phyloP scores from a whole-genome alignment of 257 asterid genomes.

The Primulina tabacum region DNA sequence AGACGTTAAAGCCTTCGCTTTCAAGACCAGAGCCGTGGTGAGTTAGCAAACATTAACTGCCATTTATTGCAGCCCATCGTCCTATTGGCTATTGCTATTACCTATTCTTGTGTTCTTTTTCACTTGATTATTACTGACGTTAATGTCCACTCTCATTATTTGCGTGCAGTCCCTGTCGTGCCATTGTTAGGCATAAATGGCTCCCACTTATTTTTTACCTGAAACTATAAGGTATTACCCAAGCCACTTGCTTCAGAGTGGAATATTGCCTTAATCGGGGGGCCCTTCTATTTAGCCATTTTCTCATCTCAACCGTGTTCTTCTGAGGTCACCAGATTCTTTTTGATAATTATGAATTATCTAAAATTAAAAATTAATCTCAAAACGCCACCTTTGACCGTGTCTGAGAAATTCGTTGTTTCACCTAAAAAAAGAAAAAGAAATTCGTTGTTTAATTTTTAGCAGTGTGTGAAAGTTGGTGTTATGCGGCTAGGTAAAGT shows the following conservation, averaged over 20 bases:
- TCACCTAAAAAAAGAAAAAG: no score
- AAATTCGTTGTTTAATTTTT: background rate
- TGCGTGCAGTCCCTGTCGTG: slow-evolving; percentile 9
- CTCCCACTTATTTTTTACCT: slow-evolving; percentile 1
- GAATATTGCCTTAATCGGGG: background rate
- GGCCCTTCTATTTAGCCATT: background rate
- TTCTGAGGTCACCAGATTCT: background rate
- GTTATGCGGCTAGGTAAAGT: background rate
- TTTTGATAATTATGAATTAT: background rate
- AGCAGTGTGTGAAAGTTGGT: background rate
- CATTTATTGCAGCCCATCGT: background rate
- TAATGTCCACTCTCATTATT: slow-evolving; percentile 9
- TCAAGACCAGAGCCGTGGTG: slow-evolving; percentile 78
- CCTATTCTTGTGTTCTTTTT: background rate
- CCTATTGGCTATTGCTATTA: no score
- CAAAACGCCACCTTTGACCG: background rate
- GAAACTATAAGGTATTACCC: background rate
- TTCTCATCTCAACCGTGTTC: background rate
- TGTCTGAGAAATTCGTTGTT: background rate
- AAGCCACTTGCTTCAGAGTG: background rate
- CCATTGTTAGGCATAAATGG: background rate
- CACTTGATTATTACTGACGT: background rate
- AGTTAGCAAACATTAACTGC: slow-evolving; percentile 22
- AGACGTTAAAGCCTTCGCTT: slow-evolving; percentile 71
- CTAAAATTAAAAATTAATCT: no score